phyloP scores from a whole-genome alignment of 1,284 basidiomycete species.

The Gomphus bonarii region DNA sequence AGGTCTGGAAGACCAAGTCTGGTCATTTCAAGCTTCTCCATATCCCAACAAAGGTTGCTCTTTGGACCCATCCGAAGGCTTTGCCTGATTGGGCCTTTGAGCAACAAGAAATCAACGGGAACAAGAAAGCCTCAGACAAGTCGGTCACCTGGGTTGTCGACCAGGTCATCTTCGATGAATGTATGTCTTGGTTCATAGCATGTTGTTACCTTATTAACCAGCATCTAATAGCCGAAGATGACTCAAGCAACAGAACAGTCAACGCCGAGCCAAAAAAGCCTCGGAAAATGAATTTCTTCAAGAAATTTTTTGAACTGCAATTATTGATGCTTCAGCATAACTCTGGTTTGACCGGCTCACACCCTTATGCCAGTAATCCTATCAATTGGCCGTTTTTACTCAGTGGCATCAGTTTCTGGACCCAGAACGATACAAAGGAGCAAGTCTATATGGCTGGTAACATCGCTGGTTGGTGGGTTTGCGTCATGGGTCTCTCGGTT shows the following conservation, averaged over 20 bases:
- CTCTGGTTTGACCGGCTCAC: slow-evolving; percentile 86
- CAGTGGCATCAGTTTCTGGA: slow-evolving; percentile 98
- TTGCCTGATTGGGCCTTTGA: slow-evolving; percentile 95
- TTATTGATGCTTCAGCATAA: slow-evolving; percentile 97
- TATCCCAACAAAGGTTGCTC: slow-evolving; percentile 78
- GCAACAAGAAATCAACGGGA: slow-evolving; percentile 97
- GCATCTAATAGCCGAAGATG: slow-evolving; percentile 37
- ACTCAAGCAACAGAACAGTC: slow-evolving; percentile 42
- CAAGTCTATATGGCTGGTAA: slow-evolving; percentile 98
- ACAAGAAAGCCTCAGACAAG: slow-evolving; percentile 84
- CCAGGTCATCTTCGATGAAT: slow-evolving; percentile 64
- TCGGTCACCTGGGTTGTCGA: slow-evolving; percentile 85
- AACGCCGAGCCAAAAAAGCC: slow-evolving; percentile 52
- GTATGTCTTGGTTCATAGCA: slow-evolving; percentile 31
- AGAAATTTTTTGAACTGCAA: slow-evolving; percentile 91
- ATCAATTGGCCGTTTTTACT: slow-evolving; percentile 98
- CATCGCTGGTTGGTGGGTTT: slow-evolving; percentile 90
- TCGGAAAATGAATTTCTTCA: slow-evolving; percentile 84
- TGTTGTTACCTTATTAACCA: slow-evolving; percentile 8
- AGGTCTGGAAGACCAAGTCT: slow-evolving; percentile 85
- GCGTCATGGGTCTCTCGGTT: slow-evolving; percentile 75
- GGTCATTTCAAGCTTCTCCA: slow-evolving; percentile 88
- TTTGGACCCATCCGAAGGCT: slow-evolving; percentile 85
- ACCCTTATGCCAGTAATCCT: slow-evolving; percentile 91
- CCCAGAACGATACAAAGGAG: slow-evolving; percentile 69